Evolutionary conservation across 2,329 filamentous ascomycete species (phyloP).

Genomic region (Calonectria fujianensis): DNA sequence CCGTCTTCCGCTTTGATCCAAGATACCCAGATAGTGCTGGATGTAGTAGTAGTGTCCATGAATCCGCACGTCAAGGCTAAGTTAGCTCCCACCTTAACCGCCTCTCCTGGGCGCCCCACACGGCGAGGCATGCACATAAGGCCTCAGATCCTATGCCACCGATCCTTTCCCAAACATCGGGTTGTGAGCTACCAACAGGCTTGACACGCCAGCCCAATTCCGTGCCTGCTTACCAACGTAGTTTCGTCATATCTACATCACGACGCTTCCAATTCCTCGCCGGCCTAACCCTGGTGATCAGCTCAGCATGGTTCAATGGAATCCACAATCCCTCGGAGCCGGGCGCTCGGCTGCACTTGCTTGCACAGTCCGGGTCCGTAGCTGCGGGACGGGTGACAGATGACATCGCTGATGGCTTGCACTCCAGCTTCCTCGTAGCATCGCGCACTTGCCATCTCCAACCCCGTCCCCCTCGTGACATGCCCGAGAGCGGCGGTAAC

Average conservation of each 20-base stretch:
- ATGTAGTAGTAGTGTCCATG: background rate
- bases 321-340: background rate
- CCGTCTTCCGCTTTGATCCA: background rate
- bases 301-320: background rate
- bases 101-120: constrained; percentile 1
- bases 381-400: background rate
- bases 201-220: background rate
- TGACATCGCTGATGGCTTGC: constrained; percentile 12
- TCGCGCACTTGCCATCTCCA: background rate
- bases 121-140: constrained; percentile 8
- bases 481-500: background rate
- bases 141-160: constrained; percentile 2
- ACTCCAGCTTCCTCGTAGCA: constrained; percentile 1
- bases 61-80: constrained; percentile 5
- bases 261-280: background rate
- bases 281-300: background rate
- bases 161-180: constrained; percentile 8
- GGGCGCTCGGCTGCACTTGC: background rate
- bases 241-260: constrained; percentile 14
- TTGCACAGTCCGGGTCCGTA: background rate
- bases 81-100: constrained; percentile 21
- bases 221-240: background rate
- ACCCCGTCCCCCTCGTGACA: constrained; percentile 14
- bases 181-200: constrained; percentile 16
- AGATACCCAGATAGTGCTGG: background rate